These are phyloP conservation scores for Aspergillus bridgeri DNA, from an alignment of 495 filamentous ascomycete genomes.

Conservation along the genomic window DNA sequence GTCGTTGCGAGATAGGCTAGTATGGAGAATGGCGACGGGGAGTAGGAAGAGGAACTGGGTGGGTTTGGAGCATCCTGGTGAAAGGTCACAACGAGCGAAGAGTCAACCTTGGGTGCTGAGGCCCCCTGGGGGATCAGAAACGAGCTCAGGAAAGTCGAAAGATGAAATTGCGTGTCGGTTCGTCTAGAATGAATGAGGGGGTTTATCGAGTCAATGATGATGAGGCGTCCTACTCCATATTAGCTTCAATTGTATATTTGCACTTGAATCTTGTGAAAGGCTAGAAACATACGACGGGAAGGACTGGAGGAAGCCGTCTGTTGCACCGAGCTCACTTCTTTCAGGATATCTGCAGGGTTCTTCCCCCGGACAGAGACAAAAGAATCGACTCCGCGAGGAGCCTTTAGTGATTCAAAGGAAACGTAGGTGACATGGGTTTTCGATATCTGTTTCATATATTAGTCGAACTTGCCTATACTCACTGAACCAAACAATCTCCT, in stretches of 20 bases:
- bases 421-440: slow-evolving; percentile 68
- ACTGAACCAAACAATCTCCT: neutral
- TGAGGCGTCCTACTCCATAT: slow-evolving; percentile 37
- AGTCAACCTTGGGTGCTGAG: slow-evolving; percentile 28
- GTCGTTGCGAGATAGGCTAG: slow-evolving; percentile 67
- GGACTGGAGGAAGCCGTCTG: slow-evolving; percentile 26
- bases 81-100: slow-evolving; percentile 43
- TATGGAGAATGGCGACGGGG: slow-evolving; percentile 59
- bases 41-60: slow-evolving; percentile 57
- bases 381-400: slow-evolving; percentile 51
- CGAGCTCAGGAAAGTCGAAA: slow-evolving; percentile 39
- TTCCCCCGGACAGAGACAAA: slow-evolving; percentile 65
- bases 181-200: slow-evolving; percentile 31
- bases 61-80: slow-evolving; percentile 47
- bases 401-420: slow-evolving; percentile 69
- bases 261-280: neutral
- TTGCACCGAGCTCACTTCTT: slow-evolving; percentile 38
- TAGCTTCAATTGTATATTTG: neutral
- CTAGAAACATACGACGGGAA: slow-evolving; percentile 29
- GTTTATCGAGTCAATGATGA: slow-evolving; percentile 46
- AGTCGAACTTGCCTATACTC: neutral
- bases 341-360: slow-evolving; percentile 55
- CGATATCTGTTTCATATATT: slow-evolving; percentile 33
- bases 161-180: slow-evolving; percentile 29
- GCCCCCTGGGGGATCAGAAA: slow-evolving; percentile 28